Conservation (phyloP, 352 stramenopile species). For the Phytophthora ohioensis region DNA sequence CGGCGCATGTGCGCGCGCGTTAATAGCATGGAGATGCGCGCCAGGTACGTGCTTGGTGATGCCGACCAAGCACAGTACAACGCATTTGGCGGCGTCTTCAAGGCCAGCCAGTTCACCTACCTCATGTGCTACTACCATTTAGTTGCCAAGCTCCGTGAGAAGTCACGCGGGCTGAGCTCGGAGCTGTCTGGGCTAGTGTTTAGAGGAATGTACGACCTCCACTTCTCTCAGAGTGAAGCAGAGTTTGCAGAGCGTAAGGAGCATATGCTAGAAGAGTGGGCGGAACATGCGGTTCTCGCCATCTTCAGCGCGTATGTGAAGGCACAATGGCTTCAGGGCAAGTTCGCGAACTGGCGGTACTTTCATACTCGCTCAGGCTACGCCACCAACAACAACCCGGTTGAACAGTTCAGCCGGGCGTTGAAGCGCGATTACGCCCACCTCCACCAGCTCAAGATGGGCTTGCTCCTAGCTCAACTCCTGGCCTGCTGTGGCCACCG, state of each 20-base stretch:
- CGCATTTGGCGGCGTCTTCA: neutral
- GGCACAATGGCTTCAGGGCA: constrained; percentile 1
- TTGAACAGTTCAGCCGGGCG: constrained; percentile 36
- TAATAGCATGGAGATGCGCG: neutral
- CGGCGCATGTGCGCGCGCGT: neutral
- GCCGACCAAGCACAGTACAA: constrained; percentile 15
- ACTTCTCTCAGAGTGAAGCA: constrained; percentile 3
- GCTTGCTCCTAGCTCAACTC: neutral
- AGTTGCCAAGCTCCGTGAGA: constrained; percentile 31
- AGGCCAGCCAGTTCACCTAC: neutral
- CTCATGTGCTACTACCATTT: constrained; percentile 44
- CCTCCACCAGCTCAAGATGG: constrained; percentile 2
- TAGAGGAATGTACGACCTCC: constrained; percentile 29
- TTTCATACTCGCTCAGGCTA: constrained; percentile 3
- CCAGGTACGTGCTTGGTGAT: constrained; percentile 3
- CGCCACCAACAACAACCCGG: constrained; percentile 37
- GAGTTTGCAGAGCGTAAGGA: neutral
- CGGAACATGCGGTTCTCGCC: neutral
- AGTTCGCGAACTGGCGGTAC: constrained; percentile 28
- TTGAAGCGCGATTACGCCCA: constrained; percentile 35
- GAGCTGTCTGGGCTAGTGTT: neutral
- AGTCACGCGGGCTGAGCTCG: neutral
- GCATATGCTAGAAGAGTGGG: neutral
- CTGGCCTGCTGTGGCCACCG: neutral
- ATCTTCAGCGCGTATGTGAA: neutral